Conservation (phyloP, 192 early-diverging fungal genomes). For the Geranomyces michiganensis region DNA sequence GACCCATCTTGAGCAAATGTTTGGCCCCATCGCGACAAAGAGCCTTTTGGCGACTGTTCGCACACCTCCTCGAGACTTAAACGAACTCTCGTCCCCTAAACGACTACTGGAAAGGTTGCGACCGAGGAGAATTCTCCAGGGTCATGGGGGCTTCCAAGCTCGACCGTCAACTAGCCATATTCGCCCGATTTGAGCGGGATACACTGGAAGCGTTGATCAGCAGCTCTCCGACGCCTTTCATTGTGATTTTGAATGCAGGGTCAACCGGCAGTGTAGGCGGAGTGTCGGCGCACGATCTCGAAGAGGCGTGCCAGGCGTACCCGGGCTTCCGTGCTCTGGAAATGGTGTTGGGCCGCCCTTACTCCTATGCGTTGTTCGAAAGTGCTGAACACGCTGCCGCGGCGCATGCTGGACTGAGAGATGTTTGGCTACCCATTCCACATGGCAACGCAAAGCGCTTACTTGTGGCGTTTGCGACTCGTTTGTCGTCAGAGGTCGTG, state of each 20-base stretch:
- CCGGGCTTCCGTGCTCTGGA: conserved; percentile 43
- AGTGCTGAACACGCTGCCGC: conserved; percentile 29
- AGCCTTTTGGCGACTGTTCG: too few relatives aligned
- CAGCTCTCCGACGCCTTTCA: neutral
- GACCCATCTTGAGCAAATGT: too few relatives aligned
- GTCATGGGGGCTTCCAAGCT: neutral
- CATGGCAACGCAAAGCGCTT: conserved; percentile 37
- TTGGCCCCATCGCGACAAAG: too few relatives aligned
- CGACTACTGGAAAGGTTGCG: too few relatives aligned
- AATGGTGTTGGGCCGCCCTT: conserved; percentile 46
- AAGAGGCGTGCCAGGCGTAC: conserved; percentile 29
- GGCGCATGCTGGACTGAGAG: conserved; percentile 33
- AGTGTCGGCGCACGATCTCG: conserved; percentile 37
- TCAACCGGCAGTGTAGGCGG: conserved; percentile 36
- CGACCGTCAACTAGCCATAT: conserved; percentile 12
- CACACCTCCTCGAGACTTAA: too few relatives aligned
- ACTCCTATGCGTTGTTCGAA: conserved; percentile 46
- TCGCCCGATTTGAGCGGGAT: conserved; percentile 1
- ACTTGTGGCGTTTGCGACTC: conserved; percentile 42
- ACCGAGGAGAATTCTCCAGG: too few relatives aligned
- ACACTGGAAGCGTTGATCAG: neutral
- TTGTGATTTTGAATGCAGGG: conserved; percentile 27
- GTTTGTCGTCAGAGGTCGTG: conserved; percentile 14
- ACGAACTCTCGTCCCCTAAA: too few relatives aligned
- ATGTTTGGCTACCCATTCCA: conserved; percentile 11